Evolutionary conservation across 2,329 filamentous ascomycete species (phyloP).

Genomic region (Nannizziopsis barbatae): DNA sequence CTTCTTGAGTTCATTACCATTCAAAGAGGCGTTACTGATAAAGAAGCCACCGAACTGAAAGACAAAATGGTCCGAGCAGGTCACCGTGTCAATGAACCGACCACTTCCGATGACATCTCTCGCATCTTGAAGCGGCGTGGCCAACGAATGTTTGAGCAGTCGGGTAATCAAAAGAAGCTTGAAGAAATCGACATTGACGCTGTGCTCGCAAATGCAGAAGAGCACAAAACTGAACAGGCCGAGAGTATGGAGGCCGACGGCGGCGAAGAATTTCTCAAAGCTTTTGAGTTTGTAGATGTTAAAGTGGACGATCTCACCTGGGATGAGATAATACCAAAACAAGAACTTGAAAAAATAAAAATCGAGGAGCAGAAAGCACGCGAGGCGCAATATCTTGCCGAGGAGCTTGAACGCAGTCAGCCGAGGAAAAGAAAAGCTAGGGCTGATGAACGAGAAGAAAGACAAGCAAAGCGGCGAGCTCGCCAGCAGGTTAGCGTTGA

Average conservation of each 20-base stretch:
- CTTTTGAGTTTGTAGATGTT: conserved; percentile 89
- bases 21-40: conserved; percentile 90
- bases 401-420: conserved; percentile 72
- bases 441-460: conserved; percentile 51
- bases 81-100: conserved; percentile 57
- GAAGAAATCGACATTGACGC: conserved; percentile 93
- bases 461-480: conserved; percentile 58
- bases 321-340: conserved; percentile 96
- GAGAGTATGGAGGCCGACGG: conserved; percentile 91
- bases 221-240: conserved; percentile 91
- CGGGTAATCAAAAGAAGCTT: conserved; percentile 87
- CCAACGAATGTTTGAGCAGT: conserved; percentile 99
- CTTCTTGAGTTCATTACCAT: conserved; percentile 96
- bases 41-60: conserved; percentile 72
- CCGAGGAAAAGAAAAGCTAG: conserved; percentile 61
- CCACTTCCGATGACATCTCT: conserved; percentile 87
- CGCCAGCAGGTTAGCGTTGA: conserved; percentile 53
- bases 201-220: conserved; percentile 90
- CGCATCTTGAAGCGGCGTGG: conserved; percentile 93
- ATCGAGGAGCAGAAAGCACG: conserved; percentile 75
- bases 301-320: conserved; percentile 88
- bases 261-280: conserved; percentile 87
- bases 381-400: conserved; percentile 70
- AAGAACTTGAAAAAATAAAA: conserved; percentile 80
- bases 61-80: conserved; percentile 61